Base-by-base conservation (phyloP, 306 rosid genomes). In the Dryas drummondii region DNA sequence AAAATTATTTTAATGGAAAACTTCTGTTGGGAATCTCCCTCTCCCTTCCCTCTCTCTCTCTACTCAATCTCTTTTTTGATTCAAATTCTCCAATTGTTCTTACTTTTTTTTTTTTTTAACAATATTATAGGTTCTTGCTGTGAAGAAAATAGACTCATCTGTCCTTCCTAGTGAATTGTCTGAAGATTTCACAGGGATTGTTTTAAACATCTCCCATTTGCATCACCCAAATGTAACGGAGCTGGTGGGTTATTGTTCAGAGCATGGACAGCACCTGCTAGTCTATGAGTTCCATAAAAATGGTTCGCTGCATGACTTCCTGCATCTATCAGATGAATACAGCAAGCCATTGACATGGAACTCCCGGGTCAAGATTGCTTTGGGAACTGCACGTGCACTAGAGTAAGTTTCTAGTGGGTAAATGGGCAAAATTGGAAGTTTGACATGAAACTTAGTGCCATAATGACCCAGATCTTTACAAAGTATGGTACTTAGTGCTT, bases 261-360 rank as follows among this genome's bases (percentile, higher is more conserved):
- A 96, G 89, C 97, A 96, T 71, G 98, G 97, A 63, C 97, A 89
- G 76, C 93, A 89, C 83, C 91, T 96, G 83, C 90, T 96, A 79
- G 83, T 89, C 57, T 90, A 86, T 50, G 98, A 96, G 86, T 92
- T 83, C 83, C 99, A 89, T 63, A 89, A 88, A 89, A 90, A 75
- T 68, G 98, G 99, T 46, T 90, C 99, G 9, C 82, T 96, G 71
- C 90, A 90, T 61, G 99, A 96, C 47, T 92, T 87, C 80, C 90
- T 96, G 76, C 99, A 96, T 83, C 85, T 96, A 54, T 77, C 90
- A 60, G 99, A 96, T 72, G 98, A 92, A 37, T 89, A 86, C 74
- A 86, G 82, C 78, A 92, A 89, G 88, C 98, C 99, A 9, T 80
- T 96, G 87, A 90, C 91, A 78, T 96, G 99, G 99, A 96, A 92